These are phyloP conservation scores for Vaccinium myrtillus DNA, from an alignment of 148 eudicot genomes.

Conservation along the genomic window DNA sequence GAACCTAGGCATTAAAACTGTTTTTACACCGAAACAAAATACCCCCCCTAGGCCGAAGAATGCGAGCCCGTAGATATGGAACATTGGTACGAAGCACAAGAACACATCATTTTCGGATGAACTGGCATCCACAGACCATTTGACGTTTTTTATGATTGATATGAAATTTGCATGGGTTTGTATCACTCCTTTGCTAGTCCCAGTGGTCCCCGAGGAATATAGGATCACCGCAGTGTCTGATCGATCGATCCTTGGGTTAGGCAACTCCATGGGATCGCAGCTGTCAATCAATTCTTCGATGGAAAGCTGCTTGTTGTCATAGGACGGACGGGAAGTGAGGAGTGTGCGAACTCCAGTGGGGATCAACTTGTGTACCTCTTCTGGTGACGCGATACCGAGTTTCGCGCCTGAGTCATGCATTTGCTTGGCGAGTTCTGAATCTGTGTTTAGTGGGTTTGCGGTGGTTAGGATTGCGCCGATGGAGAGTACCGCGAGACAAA, in stretches of 20 bases:
- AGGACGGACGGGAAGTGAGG: constrained; percentile 26
- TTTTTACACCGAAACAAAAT: constrained; percentile 33
- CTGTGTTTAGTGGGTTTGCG: constrained; percentile 49
- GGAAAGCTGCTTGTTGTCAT: constrained; percentile 25
- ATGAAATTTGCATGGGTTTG: constrained; percentile 43
- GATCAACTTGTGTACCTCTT: constrained; percentile 30
- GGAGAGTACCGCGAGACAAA: constrained; percentile 44
- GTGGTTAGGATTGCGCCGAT: constrained; percentile 51
- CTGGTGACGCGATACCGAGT: constrained; percentile 39
- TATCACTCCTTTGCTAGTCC: constrained; percentile 46
- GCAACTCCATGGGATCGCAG: constrained; percentile 36
- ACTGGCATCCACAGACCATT: constrained; percentile 30
- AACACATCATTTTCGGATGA: constrained; percentile 37
- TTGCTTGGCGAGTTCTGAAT: constrained; percentile 41
- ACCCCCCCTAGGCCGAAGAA: constrained; percentile 39
- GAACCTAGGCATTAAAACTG: constrained; percentile 37
- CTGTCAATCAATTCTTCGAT: constrained; percentile 36
- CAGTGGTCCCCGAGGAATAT: constrained; percentile 56
- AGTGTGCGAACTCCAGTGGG: constrained; percentile 32
- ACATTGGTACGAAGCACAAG: constrained; percentile 51
- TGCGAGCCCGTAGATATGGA: constrained; percentile 49
- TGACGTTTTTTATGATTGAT: constrained; percentile 33
- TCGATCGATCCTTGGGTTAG: constrained; percentile 22
- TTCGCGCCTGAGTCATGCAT: constrained; percentile 32
- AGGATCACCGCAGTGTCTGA: constrained; percentile 48